phyloP scores from a whole-genome alignment of 495 filamentous ascomycete species.

The Pyrenopolyporus hunteri region DNA sequence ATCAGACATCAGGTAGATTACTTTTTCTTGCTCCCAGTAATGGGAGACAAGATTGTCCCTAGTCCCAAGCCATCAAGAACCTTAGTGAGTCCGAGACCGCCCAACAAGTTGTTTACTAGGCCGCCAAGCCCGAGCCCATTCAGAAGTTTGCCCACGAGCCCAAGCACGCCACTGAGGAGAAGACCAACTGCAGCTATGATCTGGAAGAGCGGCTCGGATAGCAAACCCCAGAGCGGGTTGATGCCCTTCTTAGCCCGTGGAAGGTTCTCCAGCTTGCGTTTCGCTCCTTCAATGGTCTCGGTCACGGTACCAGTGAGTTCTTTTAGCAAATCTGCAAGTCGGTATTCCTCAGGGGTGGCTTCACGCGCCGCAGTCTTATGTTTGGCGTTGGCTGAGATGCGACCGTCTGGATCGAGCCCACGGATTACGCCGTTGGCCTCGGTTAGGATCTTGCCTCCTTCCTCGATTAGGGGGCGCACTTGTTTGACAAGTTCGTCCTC shows the following conservation, averaged over 20 bases:
- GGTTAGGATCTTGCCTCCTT: constrained; percentile 77
- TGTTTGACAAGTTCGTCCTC: constrained; percentile 86
- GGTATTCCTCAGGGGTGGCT: constrained; percentile 84
- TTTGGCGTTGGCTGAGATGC: constrained; percentile 84
- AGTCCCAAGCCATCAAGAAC: constrained; percentile 77
- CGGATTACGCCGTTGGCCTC: constrained; percentile 92
- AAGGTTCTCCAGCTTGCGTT: constrained; percentile 86
- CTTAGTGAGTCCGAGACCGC: constrained; percentile 79
- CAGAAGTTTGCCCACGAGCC: constrained; percentile 74
- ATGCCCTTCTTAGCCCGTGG: constrained; percentile 93
- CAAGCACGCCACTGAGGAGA: constrained; percentile 80
- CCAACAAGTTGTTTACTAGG: constrained; percentile 77
- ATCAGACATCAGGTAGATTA: constrained; percentile 12
- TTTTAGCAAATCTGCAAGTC: constrained; percentile 82
- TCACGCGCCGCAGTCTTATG: constrained; percentile 79
- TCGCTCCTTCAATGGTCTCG: constrained; percentile 84
- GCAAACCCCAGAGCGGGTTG: constrained; percentile 82
- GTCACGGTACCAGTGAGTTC: constrained; percentile 67
- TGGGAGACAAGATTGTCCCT: constrained; percentile 60
- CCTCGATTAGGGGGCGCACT: constrained; percentile 85
- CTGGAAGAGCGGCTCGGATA: constrained; percentile 87
- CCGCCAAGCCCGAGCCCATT: constrained; percentile 86
- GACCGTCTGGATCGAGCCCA: constrained; percentile 87
- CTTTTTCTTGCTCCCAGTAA: constrained; percentile 57
- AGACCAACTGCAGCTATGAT: constrained; percentile 91